phyloP scores from a whole-genome alignment of 805 yeast genomes.

The baker's yeast (Saccharomyces cerevisiae) region DNA sequence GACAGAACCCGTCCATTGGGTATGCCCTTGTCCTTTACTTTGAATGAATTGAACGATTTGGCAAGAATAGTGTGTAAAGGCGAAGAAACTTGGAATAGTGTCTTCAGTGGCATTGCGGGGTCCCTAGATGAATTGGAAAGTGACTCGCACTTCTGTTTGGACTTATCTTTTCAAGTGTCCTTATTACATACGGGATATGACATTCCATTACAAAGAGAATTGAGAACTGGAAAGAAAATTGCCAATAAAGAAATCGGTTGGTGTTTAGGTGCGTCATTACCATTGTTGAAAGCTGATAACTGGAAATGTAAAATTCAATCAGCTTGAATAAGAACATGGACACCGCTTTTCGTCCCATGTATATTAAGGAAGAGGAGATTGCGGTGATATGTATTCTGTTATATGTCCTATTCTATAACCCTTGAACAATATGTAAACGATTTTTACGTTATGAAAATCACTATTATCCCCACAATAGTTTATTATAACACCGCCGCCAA shows the following conservation, averaged over 20 bases:
- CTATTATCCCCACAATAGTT: neutral
- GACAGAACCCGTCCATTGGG: conserved; percentile 93
- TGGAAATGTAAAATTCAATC: conserved; percentile 52
- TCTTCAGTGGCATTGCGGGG: conserved; percentile 57
- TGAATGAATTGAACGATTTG: conserved; percentile 74
- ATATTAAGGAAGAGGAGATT: conserved; percentile 14
- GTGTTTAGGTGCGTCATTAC: conserved; percentile 97
- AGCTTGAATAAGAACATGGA: neutral
- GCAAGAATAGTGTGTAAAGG: conserved; percentile 85
- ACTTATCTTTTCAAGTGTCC: conserved; percentile 82
- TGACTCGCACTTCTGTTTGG: conserved; percentile 93
- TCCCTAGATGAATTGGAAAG: conserved; percentile 55
- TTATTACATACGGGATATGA: conserved; percentile 94
- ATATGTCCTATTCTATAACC: neutral
- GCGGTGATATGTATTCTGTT: neutral
- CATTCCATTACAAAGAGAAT: conserved; percentile 81
- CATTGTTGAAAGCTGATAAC: conserved; percentile 62
- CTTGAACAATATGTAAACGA: neutral
- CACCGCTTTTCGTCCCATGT: conserved; percentile 5
- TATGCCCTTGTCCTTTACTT: conserved; percentile 82
- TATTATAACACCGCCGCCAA: neutral
- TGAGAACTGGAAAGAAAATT: conserved; percentile 85
- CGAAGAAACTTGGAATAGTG: conserved; percentile 57
- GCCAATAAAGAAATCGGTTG: conserved; percentile 90
- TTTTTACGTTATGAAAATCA: neutral